These are phyloP conservation scores for Sphaerulina vaccinii DNA, from an alignment of 2,329 filamentous ascomycete species.

Conservation along the genomic window DNA sequence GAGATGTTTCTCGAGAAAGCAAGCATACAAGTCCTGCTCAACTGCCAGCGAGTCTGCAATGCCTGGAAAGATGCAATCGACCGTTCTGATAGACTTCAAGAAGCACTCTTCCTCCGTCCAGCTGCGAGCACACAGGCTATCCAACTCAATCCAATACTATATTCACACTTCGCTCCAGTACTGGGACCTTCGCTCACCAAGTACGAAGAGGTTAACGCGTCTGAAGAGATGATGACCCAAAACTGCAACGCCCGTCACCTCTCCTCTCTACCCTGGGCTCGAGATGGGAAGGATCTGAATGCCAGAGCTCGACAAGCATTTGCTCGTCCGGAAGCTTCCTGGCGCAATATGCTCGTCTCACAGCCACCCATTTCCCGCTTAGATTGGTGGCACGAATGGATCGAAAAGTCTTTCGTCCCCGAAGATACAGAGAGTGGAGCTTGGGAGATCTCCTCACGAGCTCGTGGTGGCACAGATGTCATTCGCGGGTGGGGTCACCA, in stretches of 20 bases:
- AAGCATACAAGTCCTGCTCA: conserved; percentile 6
- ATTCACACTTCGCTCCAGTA: conserved; percentile 6
- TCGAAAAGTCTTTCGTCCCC: background rate
- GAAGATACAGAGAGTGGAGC: background rate
- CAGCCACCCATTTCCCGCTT: conserved; percentile 16
- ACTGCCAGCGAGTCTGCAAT: conserved; percentile 17
- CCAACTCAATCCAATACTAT: conserved; percentile 11
- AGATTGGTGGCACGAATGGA: conserved; percentile 22
- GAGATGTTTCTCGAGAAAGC: conserved; percentile 13
- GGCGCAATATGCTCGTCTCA: conserved; percentile 19
- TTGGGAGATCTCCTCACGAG: background rate
- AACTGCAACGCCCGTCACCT: conserved; percentile 4
- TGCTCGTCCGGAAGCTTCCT: conserved; percentile 15
- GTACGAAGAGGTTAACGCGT: background rate
- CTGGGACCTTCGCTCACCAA: background rate
- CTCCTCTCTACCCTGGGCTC: conserved; percentile 9
- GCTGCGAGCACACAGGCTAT: background rate
- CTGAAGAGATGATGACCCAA: background rate
- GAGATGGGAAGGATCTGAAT: conserved; percentile 2
- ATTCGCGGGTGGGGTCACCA: conserved; percentile 1
- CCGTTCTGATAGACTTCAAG: conserved; percentile 7
- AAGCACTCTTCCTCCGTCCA: conserved; percentile 9
- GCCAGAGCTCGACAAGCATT: conserved; percentile 11
- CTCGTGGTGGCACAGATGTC: background rate
- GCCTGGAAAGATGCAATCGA: conserved; percentile 13